A percentile compares a stretch with the other conserved stretches of the same genome.
Conservation (phyloP, 1,284 basidiomycete genomes). For the Fomitopsis palustris region DNA sequence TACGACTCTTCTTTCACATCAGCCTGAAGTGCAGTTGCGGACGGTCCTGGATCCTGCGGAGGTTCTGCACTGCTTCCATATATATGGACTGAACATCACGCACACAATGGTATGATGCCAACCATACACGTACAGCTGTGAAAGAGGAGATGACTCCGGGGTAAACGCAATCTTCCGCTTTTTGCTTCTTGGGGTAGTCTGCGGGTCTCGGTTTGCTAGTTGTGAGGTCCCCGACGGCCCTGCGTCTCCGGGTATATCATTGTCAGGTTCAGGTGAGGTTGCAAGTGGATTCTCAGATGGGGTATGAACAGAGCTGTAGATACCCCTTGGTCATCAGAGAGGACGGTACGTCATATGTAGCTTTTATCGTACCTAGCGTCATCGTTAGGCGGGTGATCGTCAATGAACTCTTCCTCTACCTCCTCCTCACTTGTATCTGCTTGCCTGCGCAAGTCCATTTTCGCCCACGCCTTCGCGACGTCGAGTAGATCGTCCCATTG, state of each 20-base stretch:
- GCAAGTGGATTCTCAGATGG: background rate
- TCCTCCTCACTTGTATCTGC: conserved; percentile 41
- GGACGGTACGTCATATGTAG: background rate
- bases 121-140: background rate
- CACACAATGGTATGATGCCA: background rate
- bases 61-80: background rate
- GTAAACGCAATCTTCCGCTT: conserved; percentile 4
- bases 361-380: background rate
- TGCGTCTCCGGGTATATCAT: background rate
- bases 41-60: background rate
- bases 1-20: background rate
- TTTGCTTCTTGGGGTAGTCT: background rate
- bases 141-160: conserved; percentile 5
- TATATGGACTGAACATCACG: background rate
- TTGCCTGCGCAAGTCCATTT: conserved; percentile 34
- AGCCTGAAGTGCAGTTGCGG: background rate
- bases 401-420: conserved; percentile 38
- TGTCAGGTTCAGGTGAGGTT: conserved; percentile 8
- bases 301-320: background rate
- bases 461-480: conserved; percentile 38
- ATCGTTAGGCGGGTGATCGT: conserved; percentile 24
- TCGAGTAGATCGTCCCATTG: conserved; percentile 48
- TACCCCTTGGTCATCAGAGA: background rate
- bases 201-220: background rate
- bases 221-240: background rate